Evolutionary conservation across 306 rosid species (phyloP), one percentile per base, ranked within the genome.

Genomic region (Castanopsis chinensis): DNA sequence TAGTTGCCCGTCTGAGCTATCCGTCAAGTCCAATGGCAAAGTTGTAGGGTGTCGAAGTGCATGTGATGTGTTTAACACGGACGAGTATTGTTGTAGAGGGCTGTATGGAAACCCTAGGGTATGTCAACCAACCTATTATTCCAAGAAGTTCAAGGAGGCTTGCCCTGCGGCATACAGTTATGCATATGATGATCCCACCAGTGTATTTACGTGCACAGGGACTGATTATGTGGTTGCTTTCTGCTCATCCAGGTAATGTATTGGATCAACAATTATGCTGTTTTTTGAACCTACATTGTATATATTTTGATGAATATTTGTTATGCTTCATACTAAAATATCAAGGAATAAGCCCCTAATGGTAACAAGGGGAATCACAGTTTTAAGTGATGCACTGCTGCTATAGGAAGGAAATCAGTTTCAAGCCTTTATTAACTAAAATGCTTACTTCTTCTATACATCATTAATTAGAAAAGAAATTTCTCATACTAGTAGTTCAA

Each of bases 41-140:
- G 88, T 82, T 1, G 10, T 91, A 0, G 99, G 61, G 2, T 95
- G 99, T 79, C 81, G 97, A 28, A 95, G 97, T n/a, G 97, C 97
- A 1, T 95, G 99, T 18, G 99, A 95, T 15, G 97, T 91, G 77
- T 95, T 87, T 27, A 2, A 89, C 69, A 74, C 89, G 0, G 99
- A 95, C 67, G 95, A 91, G 81, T 95, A 95, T n/a, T 95, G 99
- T 54, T 95, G 99, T 72, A 86, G 90, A 83, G 99, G 97, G 41
- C 6, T 35, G 19, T 87, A 52, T 77, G 97, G 97, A 3, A 95
- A 95, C 61, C 78, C 99, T 0, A 18, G 3, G 6, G 86, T 82
- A 2, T 95, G 99, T 33, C 81, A 76, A 30, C 92, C 99, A 0
- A 95, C 99, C 1, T 91, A 55, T 83, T 95, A 92, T 68, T 95